Base-by-base conservation (phyloP, 2,329 filamentous ascomycete genomes). In the Rosellinia necatrix region DNA sequence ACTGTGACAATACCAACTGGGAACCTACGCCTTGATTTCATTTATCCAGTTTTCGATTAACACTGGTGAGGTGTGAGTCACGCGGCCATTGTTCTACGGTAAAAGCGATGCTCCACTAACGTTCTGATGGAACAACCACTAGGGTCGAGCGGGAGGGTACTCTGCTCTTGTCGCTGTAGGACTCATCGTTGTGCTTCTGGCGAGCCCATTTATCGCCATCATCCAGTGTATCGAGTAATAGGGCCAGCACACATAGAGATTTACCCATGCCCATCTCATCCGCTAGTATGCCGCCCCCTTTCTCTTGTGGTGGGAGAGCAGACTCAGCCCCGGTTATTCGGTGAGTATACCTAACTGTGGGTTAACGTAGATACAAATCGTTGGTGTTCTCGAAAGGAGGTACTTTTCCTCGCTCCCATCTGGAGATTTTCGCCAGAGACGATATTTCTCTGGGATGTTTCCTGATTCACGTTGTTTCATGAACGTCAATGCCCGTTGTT, bases 241-340 rank as follows among this genome's bases (percentile, higher is more conserved):
- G 66, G 0, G 80, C 76, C 8, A 85, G 72, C 0, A 80, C 76
- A 2, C 79, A 79, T 6, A 84, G 70, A 0, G 82, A 78, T 61
- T 86, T 86, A 0, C 83, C 83, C 72, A 85, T 76, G 0, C 83
- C 83, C 82, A 85, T 85, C 55, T 85, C 82, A 62, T 86, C 82
- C 0, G 82, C 82, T 2, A 85, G 62, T n/a, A 86, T 79, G 0
- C 80, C 80, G 1, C 73, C 73, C 0, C 72, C 73, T 22, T 48
- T 70, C 52, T 75, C 72, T 2, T 72, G 66, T 0, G 70, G 71
- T 1, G 4, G 1, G 7, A 58, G 49, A 1, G 24, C 15, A 1
- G 55, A 32, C 71, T 76, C 69, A 0, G 61, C 65, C 12, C 70
- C 74, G 3, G 76, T 79, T 53, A 80, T 74, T 13, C 58, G 61